Conservation (phyloP, 306 rosid species). For the Glycine latifolia region DNA sequence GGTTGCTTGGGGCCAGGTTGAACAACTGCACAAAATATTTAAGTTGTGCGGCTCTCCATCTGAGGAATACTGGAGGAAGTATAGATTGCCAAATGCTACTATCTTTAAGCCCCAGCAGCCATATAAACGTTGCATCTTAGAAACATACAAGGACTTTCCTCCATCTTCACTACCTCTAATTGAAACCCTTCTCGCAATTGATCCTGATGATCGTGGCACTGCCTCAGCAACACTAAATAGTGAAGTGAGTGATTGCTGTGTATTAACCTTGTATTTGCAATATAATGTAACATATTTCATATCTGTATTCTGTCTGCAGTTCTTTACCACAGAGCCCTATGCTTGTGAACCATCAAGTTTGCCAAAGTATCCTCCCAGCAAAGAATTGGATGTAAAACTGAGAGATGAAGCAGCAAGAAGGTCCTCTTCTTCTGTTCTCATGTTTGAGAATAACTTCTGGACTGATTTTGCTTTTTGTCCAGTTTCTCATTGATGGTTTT, state of each 20-base stretch:
- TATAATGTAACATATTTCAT: constrained; percentile 40
- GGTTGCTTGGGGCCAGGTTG: constrained; percentile 71
- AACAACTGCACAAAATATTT: constrained; percentile 96
- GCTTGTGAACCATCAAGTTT: constrained; percentile 94
- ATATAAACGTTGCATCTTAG: constrained; percentile 76
- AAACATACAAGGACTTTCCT: constrained; percentile 87
- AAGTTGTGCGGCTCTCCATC: constrained; percentile 97
- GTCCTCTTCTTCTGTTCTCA: constrained; percentile 52
- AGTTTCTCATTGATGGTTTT: constrained; percentile 42
- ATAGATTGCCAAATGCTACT: constrained; percentile 93
- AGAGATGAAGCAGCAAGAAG: constrained; percentile 98
- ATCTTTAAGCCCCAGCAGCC: constrained; percentile 98
- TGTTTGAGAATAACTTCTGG: constrained; percentile 39
- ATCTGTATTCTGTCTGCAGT: constrained; percentile 63
- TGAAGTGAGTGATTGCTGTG: constrained; percentile 68
- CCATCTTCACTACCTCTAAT: constrained; percentile 73
- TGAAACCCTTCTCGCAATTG: constrained; percentile 86
- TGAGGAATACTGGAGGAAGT: constrained; percentile 96
- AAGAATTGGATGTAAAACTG: constrained; percentile 90
- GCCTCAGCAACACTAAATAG: constrained; percentile 75
- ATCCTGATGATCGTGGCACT: constrained; percentile 75
- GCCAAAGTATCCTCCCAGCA: constrained; percentile 97
- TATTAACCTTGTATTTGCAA: constrained; percentile 41
- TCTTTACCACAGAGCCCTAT: constrained; percentile 79
- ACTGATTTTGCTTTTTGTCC: constrained; percentile 25